A percentile compares a stretch with the other conserved stretches of the same genome.
phyloP scores from a whole-genome alignment of 2,329 filamentous ascomycete genomes.

The Botrytis paeoniae region DNA sequence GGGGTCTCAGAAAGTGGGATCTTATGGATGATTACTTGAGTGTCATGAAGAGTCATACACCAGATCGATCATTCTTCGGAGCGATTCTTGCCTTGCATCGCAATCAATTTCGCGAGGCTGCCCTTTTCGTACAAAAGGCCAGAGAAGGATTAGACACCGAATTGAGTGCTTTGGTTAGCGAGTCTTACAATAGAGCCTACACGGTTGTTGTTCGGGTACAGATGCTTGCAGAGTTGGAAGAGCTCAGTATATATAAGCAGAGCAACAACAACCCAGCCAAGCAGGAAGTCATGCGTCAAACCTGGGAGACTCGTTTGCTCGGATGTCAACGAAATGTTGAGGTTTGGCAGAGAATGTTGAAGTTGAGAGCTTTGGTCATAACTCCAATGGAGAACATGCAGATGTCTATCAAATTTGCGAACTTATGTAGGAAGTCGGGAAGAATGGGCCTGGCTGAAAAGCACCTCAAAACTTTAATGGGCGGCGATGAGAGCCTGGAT shows the following conservation, averaged over 20 bases:
- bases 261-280: constrained; percentile 75
- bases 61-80: constrained; percentile 95
- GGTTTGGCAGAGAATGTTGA: constrained; percentile 97
- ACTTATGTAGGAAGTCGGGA: constrained; percentile 93
- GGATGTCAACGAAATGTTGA: constrained; percentile 97
- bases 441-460: constrained; percentile 94
- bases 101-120: constrained; percentile 90
- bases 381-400: constrained; percentile 90
- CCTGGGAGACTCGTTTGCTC: constrained; percentile 92
- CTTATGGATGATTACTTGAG: constrained; percentile 96
- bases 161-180: constrained; percentile 90
- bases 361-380: constrained; percentile 88
- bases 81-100: constrained; percentile 93
- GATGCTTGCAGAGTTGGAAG: constrained; percentile 97
- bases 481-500: constrained; percentile 62
- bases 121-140: constrained; percentile 85
- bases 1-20: constrained; percentile 96
- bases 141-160: constrained; percentile 94
- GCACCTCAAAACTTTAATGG: constrained; percentile 86
- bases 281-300: constrained; percentile 84
- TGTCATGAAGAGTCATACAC: constrained; percentile 90
- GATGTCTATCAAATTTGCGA: constrained; percentile 99
- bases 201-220: constrained; percentile 97
- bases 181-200: constrained; percentile 97
- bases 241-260: constrained; percentile 97